Evolutionary conservation across 2,329 filamentous ascomycete genomes (phyloP).

Genomic region (Fusarium odoratissimum): DNA sequence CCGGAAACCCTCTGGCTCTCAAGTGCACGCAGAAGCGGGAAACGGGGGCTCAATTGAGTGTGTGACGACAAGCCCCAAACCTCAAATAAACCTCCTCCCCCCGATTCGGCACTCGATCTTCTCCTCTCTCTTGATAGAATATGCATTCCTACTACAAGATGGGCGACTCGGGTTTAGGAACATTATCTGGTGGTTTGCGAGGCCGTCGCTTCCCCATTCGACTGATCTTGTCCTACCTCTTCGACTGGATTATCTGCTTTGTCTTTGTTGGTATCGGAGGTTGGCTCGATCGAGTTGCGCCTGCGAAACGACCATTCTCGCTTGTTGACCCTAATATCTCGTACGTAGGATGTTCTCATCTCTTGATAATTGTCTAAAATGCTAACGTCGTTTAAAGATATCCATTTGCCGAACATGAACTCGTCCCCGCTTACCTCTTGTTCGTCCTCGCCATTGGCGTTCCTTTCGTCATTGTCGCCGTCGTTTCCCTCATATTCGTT

Average conservation of each 20-base stretch:
- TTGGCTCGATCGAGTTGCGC: slow-evolving; percentile 68
- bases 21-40: slow-evolving; percentile 14
- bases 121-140: slow-evolving; percentile 19
- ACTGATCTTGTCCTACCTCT: slow-evolving; percentile 72
- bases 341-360: slow-evolving; percentile 53
- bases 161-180: slow-evolving; percentile 40
- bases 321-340: slow-evolving; percentile 80
- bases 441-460: slow-evolving; percentile 70
- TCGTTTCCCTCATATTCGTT: slow-evolving; percentile 76
- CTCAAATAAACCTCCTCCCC: slow-evolving; percentile 24
- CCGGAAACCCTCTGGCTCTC: neutral
- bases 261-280: slow-evolving; percentile 67
- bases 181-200: slow-evolving; percentile 25
- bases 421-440: slow-evolving; percentile 75
- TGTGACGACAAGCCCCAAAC: slow-evolving; percentile 23
- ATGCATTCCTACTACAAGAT: slow-evolving; percentile 43
- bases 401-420: slow-evolving; percentile 77
- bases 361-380: neutral
- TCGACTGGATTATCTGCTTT: slow-evolving; percentile 80
- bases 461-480: slow-evolving; percentile 75
- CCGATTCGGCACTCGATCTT: slow-evolving; percentile 10
- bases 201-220: slow-evolving; percentile 47
- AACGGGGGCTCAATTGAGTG: slow-evolving; percentile 5
- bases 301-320: slow-evolving; percentile 78
- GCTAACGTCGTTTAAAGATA: slow-evolving; percentile 60